These are phyloP conservation scores for Diophrys sp. DNA, from an alignment of 73 alveolate species.

Conservation along the genomic window DNA sequence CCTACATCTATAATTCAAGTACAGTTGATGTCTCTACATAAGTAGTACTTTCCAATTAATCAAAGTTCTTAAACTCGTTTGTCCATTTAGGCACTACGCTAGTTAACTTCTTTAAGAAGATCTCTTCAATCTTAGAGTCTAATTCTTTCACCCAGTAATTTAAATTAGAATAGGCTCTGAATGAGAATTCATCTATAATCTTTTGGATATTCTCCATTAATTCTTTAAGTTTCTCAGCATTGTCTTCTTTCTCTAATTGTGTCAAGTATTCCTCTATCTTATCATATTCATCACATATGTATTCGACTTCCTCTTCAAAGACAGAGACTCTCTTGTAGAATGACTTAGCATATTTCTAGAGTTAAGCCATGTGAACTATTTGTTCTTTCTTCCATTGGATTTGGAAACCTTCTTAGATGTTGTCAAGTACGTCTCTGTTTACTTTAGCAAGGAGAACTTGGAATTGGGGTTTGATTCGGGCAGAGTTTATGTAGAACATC, in stretches of 20 bases:
- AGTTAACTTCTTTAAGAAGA: slow-evolving; percentile 74
- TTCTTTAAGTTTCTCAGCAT: slow-evolving; percentile 35
- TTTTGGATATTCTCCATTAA: slow-evolving; percentile 77
- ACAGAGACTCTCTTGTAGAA: slow-evolving; percentile 68
- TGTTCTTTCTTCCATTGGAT: slow-evolving; percentile 79
- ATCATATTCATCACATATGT: slow-evolving; percentile 15
- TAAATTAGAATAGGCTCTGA: slow-evolving; percentile 87
- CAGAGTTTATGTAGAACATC: slow-evolving; percentile 75
- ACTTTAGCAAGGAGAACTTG: slow-evolving; percentile 80
- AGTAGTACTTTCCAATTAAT: slow-evolving; percentile 49
- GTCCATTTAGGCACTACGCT: slow-evolving; percentile 75
- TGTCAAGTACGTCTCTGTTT: slow-evolving; percentile 68
- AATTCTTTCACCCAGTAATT: slow-evolving; percentile 85
- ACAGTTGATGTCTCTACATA: slow-evolving; percentile 58
- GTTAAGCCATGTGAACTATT: slow-evolving; percentile 10
- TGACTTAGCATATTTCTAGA: slow-evolving; percentile 66
- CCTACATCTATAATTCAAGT: slow-evolving; percentile 84
- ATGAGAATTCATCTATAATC: slow-evolving; percentile 77
- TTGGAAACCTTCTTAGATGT: slow-evolving; percentile 65
- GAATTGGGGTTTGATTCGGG: slow-evolving; percentile 73
- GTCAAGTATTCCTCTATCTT: slow-evolving; percentile 57
- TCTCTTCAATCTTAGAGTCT: slow-evolving; percentile 76
- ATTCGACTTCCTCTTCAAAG: slow-evolving; percentile 48
- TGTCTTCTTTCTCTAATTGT: slow-evolving; percentile 37
- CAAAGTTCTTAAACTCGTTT: slow-evolving; percentile 67